Conservation (phyloP, 139 green algal genomes). For the Pleodorina starrii region DNA sequence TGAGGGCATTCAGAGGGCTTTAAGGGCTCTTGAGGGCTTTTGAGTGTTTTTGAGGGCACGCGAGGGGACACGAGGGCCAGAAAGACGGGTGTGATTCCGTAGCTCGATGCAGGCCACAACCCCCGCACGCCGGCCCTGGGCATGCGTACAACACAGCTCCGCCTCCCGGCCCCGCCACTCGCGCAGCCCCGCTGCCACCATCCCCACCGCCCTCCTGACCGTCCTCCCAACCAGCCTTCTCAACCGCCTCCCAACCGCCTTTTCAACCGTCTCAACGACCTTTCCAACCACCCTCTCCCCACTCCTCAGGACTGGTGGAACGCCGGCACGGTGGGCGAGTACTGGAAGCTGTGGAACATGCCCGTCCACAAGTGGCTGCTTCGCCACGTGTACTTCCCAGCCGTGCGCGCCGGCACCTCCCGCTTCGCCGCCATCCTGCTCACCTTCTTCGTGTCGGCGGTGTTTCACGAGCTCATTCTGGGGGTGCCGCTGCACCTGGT, state of each 20-base stretch:
- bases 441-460: conserved; percentile 87
- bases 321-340: conserved; percentile 89
- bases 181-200: too few species aligned
- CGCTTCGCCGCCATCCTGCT: conserved; percentile 61
- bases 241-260: neutral
- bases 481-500: conserved; percentile 92
- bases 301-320: conserved; percentile 93
- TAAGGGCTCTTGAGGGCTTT: too few species aligned
- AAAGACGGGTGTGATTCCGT: too few species aligned
- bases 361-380: conserved; percentile 96
- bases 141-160: too few species aligned
- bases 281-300: neutral
- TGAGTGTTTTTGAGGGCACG: too few species aligned
- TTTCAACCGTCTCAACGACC: neutral
- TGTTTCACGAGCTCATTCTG: conserved; percentile 91
- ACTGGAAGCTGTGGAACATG: conserved; percentile 96
- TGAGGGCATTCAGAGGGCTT: too few species aligned
- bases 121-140: too few species aligned
- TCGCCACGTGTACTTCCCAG: conserved; percentile 93
- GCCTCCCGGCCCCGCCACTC: too few species aligned
- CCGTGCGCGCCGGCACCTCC: conserved; percentile 60
- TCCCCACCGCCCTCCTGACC: neutral
- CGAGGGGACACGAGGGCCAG: too few species aligned
- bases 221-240: neutral
- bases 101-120: too few species aligned